Percentiles rank a stretch among this genome's conserved stretches.
Evolutionary conservation across 225 moss, liverwort and hornwort species (phyloP).

Genomic region (Climacium dendroides): DNA sequence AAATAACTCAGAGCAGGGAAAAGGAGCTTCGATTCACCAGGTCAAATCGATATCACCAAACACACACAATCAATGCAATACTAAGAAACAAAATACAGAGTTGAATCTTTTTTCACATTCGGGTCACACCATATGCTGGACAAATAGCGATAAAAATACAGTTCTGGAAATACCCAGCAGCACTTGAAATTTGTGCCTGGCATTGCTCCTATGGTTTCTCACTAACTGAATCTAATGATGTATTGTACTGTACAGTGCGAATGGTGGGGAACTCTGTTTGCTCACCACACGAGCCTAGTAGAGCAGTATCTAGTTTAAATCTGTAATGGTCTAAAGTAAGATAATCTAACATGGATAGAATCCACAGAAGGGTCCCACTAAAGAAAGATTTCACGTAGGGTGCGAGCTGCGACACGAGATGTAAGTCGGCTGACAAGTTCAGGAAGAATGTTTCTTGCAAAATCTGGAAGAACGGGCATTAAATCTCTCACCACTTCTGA

Average conservation of each 20-base stretch:
- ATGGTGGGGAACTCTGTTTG: background rate
- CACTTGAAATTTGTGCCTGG: background rate
- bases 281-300: background rate
- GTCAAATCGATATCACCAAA: background rate
- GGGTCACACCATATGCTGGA: background rate
- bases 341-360: background rate
- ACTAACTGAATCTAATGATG: background rate
- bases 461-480: constrained; percentile 63
- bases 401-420: constrained; percentile 77
- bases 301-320: background rate
- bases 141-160: constrained; percentile 14
- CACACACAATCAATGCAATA: background rate
- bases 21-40: background rate
- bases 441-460: constrained; percentile 68
- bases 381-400: constrained; percentile 63
- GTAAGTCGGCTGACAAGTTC: constrained; percentile 69
- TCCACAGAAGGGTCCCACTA: background rate
- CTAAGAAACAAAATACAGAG: background rate
- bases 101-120: background rate
- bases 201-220: background rate
- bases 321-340: background rate
- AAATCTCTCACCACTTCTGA: constrained; percentile 52
- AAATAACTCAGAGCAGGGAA: background rate
- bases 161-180: constrained; percentile 1
- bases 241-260: constrained; percentile 1